Conservation (phyloP, 768 basidiomycete species). For the Auricularia sp. region DNA sequence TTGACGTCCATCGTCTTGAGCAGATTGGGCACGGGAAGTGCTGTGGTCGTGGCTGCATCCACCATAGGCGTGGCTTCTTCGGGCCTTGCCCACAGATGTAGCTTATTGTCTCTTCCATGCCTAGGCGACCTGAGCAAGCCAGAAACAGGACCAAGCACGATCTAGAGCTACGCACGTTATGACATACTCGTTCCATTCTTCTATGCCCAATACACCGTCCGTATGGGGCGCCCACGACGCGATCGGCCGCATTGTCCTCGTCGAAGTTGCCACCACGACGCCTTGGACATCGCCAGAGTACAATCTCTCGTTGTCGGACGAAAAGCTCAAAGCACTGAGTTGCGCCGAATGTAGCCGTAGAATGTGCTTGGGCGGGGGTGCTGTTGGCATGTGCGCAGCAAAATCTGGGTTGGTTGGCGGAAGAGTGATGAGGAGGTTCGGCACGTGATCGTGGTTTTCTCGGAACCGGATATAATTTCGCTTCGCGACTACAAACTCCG, state of each 20-base stretch:
- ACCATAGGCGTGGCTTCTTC: constrained; percentile 41
- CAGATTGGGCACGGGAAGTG: constrained; percentile 39
- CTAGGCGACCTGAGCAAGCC: constrained; percentile 25
- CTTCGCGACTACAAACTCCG: no score
- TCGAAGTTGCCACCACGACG: constrained; percentile 64
- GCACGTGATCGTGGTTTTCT: no score
- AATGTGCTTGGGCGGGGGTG: constrained; percentile 47
- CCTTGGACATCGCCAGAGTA: constrained; percentile 84
- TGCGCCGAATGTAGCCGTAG: constrained; percentile 49
- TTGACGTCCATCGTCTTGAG: constrained; percentile 78
- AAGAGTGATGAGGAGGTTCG: no score
- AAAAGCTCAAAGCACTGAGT: constrained; percentile 51
- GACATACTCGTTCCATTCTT: constrained; percentile 55
- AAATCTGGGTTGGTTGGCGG: no score
- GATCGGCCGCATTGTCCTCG: constrained; percentile 63
- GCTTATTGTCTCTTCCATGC: constrained; percentile 78
- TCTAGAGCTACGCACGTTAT: constrained; percentile 57
- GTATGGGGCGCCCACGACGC: constrained; percentile 71
- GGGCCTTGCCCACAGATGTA: constrained; percentile 61
- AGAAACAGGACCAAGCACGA: neutral
- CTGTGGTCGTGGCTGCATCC: constrained; percentile 43
- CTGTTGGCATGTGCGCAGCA: no score
- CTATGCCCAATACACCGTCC: constrained; percentile 64
- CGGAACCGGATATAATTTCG: no score
- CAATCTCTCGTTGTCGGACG: constrained; percentile 63